phyloP scores from a whole-genome alignment of 768 basidiomycete species.

The Ramaria rubella region DNA sequence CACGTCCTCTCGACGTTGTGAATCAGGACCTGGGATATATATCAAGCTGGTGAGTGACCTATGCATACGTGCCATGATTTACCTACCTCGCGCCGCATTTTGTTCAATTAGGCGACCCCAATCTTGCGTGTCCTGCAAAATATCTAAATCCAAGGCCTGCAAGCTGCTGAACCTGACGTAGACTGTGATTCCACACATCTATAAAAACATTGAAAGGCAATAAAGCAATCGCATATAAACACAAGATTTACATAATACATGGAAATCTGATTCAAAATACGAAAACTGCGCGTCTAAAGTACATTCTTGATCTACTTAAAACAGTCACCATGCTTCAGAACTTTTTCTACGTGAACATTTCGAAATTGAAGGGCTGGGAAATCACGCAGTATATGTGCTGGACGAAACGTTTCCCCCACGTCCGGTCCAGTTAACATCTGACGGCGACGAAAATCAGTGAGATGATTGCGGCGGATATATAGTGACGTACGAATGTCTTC shows the following conservation, averaged over 20 bases:
- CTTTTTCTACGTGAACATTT: neutral
- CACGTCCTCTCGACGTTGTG: conserved; percentile 33
- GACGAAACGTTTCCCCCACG: conserved; percentile 94
- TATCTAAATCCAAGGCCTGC: neutral
- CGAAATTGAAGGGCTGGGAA: neutral
- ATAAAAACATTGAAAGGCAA: too few relatives aligned
- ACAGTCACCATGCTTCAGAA: neutral
- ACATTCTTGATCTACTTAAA: conserved; percentile 1
- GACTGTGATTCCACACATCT: conserved; percentile 71
- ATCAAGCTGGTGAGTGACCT: neutral
- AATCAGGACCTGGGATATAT: conserved; percentile 54
- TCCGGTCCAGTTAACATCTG: conserved; percentile 98
- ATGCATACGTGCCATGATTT: neutral
- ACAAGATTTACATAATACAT: neutral
- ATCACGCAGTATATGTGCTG: conserved; percentile 69
- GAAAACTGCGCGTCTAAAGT: neutral
- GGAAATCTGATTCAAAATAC: neutral
- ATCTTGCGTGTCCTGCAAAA: neutral
- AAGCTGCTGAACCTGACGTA: conserved; percentile 25
- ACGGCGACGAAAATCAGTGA: conserved; percentile 7
- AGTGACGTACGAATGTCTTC: conserved; percentile 78
- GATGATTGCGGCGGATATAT: neutral
- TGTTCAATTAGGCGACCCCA: conserved; percentile 34
- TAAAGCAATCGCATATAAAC: too few relatives aligned
- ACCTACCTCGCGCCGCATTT: conserved; percentile 57